Conservation (phyloP, 2,329 filamentous ascomycete genomes). For the Fusarium sp. region DNA sequence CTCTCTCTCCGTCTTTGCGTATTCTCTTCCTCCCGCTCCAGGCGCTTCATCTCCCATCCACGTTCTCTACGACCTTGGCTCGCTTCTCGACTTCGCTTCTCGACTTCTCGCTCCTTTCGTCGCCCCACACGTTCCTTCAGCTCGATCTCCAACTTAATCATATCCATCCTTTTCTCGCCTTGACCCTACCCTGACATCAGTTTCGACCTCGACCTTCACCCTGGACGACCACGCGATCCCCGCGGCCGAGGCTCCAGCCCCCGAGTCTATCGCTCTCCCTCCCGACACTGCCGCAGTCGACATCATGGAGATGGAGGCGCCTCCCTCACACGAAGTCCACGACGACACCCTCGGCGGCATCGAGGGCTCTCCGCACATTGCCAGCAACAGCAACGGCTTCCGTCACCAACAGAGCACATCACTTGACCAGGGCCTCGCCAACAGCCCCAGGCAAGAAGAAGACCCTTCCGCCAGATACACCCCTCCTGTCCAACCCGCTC, state of each 20-base stretch:
- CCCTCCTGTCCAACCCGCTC: conserved; percentile 61
- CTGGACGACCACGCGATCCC: conserved; percentile 61
- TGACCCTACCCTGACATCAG: conserved; percentile 18
- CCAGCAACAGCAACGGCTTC: conserved; percentile 52
- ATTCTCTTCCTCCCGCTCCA: background rate
- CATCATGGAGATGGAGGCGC: conserved; percentile 63
- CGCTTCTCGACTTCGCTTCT: background rate
- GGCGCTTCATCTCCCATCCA: conserved; percentile 26
- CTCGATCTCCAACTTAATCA: conserved; percentile 21
- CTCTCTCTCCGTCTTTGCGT: conserved; percentile 9
- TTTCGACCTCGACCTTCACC: conserved; percentile 49
- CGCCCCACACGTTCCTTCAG: conserved; percentile 36
- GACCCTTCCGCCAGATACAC: conserved; percentile 64
- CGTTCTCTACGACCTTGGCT: conserved; percentile 42
- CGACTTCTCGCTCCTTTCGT: conserved; percentile 30
- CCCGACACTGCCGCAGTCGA: conserved; percentile 61
- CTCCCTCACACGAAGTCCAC: conserved; percentile 54
- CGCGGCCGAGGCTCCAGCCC: conserved; percentile 40
- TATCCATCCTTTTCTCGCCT: conserved; percentile 9
- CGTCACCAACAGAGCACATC: conserved; percentile 65
- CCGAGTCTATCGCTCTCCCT: conserved; percentile 36
- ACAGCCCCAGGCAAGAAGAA: conserved; percentile 59
- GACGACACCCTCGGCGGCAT: conserved; percentile 68
- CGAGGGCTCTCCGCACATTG: conserved; percentile 63
- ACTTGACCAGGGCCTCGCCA: conserved; percentile 64